These are phyloP conservation scores for Coemansia biformis DNA, from an alignment of 192 early-diverging fungal species.

Conservation along the genomic window DNA sequence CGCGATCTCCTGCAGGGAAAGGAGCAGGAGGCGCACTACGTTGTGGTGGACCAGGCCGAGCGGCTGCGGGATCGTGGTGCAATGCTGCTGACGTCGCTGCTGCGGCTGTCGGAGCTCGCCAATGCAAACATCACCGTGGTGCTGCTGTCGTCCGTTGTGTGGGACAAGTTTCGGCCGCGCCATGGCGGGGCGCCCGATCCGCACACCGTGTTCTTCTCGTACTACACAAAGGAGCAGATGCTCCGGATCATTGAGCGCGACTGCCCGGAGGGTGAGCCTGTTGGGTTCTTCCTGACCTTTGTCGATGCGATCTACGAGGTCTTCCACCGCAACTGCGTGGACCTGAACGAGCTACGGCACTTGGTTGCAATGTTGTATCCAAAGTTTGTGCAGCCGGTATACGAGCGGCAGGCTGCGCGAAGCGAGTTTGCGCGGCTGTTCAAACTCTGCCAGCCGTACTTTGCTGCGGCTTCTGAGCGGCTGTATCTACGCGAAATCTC, in stretches of 20 bases:
- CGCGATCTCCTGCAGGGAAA: conserved; percentile 14
- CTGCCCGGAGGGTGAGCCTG: conserved; percentile 57
- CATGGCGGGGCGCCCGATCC: conserved; percentile 61
- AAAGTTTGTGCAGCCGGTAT: conserved; percentile 82
- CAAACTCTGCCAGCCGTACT: conserved; percentile 68
- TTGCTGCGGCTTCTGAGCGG: conserved; percentile 76
- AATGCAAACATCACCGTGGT: conserved; percentile 61
- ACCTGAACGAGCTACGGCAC: conserved; percentile 84
- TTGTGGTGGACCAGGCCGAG: conserved; percentile 78
- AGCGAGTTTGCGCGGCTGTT: conserved; percentile 71
- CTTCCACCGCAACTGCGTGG: conserved; percentile 71
- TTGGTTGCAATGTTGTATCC: conserved; percentile 76
- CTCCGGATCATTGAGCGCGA: conserved; percentile 67
- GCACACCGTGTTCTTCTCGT: conserved; percentile 62
- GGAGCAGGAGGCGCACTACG: conserved; percentile 22
- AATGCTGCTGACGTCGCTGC: conserved; percentile 60
- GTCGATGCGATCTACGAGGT: conserved; percentile 76
- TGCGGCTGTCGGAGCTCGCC: conserved; percentile 63
- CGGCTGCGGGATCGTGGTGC: conserved; percentile 65
- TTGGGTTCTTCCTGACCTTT: conserved; percentile 65
- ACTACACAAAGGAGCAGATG: conserved; percentile 68
- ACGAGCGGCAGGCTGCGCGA: conserved; percentile 59
- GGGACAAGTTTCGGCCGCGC: conserved; percentile 72
- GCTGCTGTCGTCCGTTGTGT: conserved; percentile 66
- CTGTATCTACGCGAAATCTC: conserved; percentile 92